Base-by-base conservation (phyloP, 805 yeast species). In the Candida oleophila region DNA sequence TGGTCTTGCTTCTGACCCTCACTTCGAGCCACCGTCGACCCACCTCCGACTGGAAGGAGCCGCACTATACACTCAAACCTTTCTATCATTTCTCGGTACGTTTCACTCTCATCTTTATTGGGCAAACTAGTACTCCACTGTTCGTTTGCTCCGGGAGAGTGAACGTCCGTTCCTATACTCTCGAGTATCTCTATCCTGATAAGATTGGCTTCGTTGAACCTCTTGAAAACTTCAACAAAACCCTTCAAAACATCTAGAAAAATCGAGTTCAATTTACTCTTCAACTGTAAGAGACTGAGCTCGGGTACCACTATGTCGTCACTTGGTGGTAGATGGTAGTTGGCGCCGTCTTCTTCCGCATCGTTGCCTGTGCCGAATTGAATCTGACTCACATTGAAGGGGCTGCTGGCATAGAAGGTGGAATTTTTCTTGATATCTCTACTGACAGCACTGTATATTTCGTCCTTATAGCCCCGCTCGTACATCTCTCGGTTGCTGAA, bases 231-330 rank as follows among this genome's bases (percentile, higher is more conserved):
- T 15, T 48, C 50, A 3, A 69, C 58, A 46, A 71, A 72, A 0
- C 55, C 49, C 46, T 65, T 66, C 16, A 71, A 57, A 1, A 62
- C 66, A 19, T 67, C 70, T 3, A 72, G 55, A 39, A 73, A 71
- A 4, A 70, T 60, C 18, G 54, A 34, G 47, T 73, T 71, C 38
- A 73, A 60, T 36, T 59, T 60, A 28, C 56, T 54, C 43, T 64
- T 69, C 33, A 55, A 46, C 48, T 65, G 65, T 3, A 70, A 51
- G 15, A 72, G 51, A 3, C 74, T 62, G 11, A 65, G 55, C 22
- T 54, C 22, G 0, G 73, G 70, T 11, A 60, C 50, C n/a, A 19
- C 22, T 14, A 18, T 16, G 12, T 16, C 22, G 22, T 36, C 22
- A 8, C 19, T 14, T 25, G 30, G 11, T 5, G 11, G 11, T 7